Evolutionary conservation across 495 filamentous ascomycete genomes (phyloP).

Genomic region (Penicillium pulvis): DNA sequence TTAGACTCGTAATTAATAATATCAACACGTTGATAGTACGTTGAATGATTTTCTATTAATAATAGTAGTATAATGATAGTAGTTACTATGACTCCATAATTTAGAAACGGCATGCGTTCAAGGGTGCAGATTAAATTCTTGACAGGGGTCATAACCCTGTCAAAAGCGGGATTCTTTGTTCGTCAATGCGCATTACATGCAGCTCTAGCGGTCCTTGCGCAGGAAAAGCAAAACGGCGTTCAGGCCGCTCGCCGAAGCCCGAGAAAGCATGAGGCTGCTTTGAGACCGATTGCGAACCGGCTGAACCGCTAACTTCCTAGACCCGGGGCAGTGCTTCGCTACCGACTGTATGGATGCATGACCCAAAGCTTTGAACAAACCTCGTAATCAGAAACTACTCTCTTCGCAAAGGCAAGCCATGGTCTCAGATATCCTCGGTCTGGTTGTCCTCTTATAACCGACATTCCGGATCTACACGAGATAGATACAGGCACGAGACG

Average conservation of each 20-base stretch:
- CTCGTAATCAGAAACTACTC: too few species aligned
- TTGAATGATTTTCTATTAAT: too few species aligned
- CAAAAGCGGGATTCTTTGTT: neutral
- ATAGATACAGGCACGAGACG: neutral
- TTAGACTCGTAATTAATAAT: too few species aligned
- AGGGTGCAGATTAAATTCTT: neutral
- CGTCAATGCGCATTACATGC: slow-evolving; percentile 25
- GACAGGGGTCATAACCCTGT: neutral
- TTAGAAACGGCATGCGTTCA: neutral
- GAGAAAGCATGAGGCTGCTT: slow-evolving; percentile 9
- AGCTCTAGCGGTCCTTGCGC: slow-evolving; percentile 22
- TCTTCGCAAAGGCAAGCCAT: too few species aligned
- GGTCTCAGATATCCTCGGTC: neutral
- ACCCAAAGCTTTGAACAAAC: too few species aligned
- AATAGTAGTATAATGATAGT: too few species aligned
- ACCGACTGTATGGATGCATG: neutral
- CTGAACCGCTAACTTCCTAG: neutral
- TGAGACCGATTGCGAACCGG: slow-evolving; percentile 10
- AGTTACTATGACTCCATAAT: too few species aligned
- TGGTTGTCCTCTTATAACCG: neutral
- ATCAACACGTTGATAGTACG: too few species aligned
- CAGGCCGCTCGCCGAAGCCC: slow-evolving; percentile 9
- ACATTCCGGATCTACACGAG: slow-evolving; percentile 2
- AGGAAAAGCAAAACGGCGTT: slow-evolving; percentile 4
- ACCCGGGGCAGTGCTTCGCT: neutral